A percentile compares a stretch with the other conserved stretches of the same genome.
Evolutionary conservation across 1,284 basidiomycete species (phyloP).

Genomic region (Austroboletus niveus): DNA sequence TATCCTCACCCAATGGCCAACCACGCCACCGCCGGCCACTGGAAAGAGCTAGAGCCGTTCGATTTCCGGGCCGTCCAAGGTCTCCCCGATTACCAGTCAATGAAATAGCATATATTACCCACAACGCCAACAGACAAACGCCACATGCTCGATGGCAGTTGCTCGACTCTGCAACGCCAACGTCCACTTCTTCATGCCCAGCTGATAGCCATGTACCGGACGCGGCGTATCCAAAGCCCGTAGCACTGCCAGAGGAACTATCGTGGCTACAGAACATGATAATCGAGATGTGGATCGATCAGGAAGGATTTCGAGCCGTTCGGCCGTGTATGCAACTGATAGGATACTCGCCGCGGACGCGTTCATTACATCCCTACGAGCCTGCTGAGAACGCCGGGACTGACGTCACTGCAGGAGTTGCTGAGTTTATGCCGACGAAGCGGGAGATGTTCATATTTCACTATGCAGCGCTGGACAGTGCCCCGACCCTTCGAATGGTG

Average conservation of each 20-base stretch:
- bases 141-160: conserved; percentile 12
- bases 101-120: conserved; percentile 5
- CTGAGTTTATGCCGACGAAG: conserved; percentile 61
- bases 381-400: conserved; percentile 21
- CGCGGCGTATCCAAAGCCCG: conserved; percentile 13
- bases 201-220: conserved; percentile 9
- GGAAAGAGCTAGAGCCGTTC: conserved; percentile 31
- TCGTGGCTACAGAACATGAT: conserved; percentile 52
- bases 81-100: conserved; percentile 23
- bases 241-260: conserved; percentile 38
- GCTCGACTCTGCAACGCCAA: conserved; percentile 1
- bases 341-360: conserved; percentile 43
- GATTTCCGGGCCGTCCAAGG: conserved; percentile 23
- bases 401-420: conserved; percentile 39
- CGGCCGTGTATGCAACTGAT: conserved; percentile 56
- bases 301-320: conserved; percentile 71
- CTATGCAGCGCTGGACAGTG: conserved; percentile 64
- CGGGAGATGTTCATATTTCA: conserved; percentile 66
- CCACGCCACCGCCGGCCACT: conserved; percentile 31
- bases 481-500: conserved; percentile 65
- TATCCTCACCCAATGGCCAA: conserved; percentile 17
- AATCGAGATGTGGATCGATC: conserved; percentile 74
- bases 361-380: conserved; percentile 32
- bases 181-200: conserved; percentile 4
- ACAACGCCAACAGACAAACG: neutral